These are phyloP conservation scores for Leccinum proliferum DNA, from an alignment of 1,284 basidiomycete species.

Conservation along the genomic window DNA sequence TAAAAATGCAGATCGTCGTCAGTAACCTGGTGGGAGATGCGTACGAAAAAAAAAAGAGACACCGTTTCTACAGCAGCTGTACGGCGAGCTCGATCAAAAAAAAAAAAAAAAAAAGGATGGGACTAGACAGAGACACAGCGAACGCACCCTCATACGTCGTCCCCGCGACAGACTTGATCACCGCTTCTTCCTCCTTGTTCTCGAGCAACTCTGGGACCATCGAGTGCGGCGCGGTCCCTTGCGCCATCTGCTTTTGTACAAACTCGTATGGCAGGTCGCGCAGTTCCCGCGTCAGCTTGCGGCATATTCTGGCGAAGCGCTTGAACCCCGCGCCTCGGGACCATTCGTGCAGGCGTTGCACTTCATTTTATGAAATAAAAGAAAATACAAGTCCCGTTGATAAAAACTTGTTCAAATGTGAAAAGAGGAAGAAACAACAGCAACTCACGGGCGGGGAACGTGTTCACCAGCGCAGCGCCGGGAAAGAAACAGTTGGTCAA, in stretches of 20 bases:
- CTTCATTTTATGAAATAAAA: constrained; percentile 3
- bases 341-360: constrained; percentile 26
- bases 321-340: constrained; percentile 29
- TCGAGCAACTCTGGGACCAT: constrained; percentile 23
- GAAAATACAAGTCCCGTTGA: background rate
- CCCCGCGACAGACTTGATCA: constrained; percentile 25
- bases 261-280: constrained; percentile 24
- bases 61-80: constrained; percentile 17
- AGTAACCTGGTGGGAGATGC: background rate
- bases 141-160: constrained; percentile 15
- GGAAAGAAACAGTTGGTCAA: constrained; percentile 23
- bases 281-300: constrained; percentile 17
- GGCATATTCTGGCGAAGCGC: constrained; percentile 13
- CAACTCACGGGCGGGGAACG: constrained; percentile 24
- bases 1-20: constrained; percentile 12
- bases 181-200: constrained; percentile 18
- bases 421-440: background rate
- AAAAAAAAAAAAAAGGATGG: no score
- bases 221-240: constrained; percentile 15
- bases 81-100: background rate
- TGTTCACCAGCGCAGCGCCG: constrained; percentile 23
- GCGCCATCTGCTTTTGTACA: constrained; percentile 18
- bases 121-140: background rate
- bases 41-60: background rate
- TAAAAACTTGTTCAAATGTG: no score